Base-by-base conservation (phyloP, 148 eudicot genomes). In the Vaccinium vitisidaea region DNA sequence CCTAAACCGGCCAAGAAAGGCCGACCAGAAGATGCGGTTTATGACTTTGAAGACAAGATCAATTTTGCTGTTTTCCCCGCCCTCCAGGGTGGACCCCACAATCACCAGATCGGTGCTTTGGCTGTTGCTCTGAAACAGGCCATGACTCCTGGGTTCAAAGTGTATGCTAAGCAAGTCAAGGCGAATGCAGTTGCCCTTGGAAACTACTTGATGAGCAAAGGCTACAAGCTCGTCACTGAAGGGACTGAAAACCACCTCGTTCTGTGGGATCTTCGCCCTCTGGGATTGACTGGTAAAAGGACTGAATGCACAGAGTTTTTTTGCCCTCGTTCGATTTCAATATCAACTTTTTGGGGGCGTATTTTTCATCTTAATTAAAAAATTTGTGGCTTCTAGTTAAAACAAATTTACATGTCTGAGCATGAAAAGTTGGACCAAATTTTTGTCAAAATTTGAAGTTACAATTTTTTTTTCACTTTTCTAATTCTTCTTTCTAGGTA, bases 231-330 rank as follows among this genome's bases (percentile, higher is more conserved):
- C 79, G 99, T 96, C 73, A 96, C 99, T 8, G 92, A 91, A 83
- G 99, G 99, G 82, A 94, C 99, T n/a, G 98, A 96, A 90, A 96
- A 94, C 90, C 99, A 96, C 89, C 96, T 96, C 67, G 98, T 96
- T 75, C 94, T 94, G 6, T 96, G 99, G 99, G 99, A 96, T 92
- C 99, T 96, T 85, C 98, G 98, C 48, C 99, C 99, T 87, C 92
- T 96, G 75, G 99, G 99, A 73, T 92, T 96, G 93, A 96, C 99
- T 8, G 99, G 99, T 96, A 91, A 81, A 32, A 63, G 1, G 59
- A 73, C 43, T 23, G 46, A 21, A 69, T 49, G 27, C 2, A 2
- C 1, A 3, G 2, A 14, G 9, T 53, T 52, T 32, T 53, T 23
- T 53, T 50, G 39, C 18, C 12, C 1, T 39, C 12, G 0, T 25